These are phyloP conservation scores for Naegleria fowleri DNA, from an alignment of 208 protist species.

Conservation along the genomic window DNA sequence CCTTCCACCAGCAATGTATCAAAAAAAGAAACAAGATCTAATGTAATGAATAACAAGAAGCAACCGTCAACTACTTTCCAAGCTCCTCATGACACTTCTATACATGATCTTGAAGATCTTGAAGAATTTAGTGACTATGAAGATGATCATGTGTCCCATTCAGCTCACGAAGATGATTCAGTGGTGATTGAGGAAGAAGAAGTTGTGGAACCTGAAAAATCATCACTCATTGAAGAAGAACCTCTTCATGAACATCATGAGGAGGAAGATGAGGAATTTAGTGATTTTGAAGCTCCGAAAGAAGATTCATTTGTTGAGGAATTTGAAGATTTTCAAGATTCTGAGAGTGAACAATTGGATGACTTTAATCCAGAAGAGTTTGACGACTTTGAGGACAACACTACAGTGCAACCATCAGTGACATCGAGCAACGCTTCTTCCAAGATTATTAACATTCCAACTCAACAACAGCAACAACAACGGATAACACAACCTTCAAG, in stretches of 20 bases:
- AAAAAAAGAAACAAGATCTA: background rate
- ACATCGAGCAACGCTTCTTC: background rate
- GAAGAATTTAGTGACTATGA: background rate
- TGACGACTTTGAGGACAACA: background rate
- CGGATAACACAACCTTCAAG: background rate
- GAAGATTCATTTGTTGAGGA: background rate
- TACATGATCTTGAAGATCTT: background rate
- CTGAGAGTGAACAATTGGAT: background rate
- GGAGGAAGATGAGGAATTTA: background rate
- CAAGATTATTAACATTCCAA: background rate
- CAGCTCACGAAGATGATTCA: background rate
- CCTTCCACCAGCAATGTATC: background rate
- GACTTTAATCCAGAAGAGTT: background rate
- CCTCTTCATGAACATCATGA: background rate
- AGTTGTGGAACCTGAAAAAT: too few relatives aligned
- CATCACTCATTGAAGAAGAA: too few relatives aligned
- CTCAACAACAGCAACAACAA: background rate
- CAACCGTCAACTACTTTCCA: background rate
- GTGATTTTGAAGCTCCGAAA: background rate
- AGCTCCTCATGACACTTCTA: background rate
- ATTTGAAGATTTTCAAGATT: background rate
- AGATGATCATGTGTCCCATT: background rate
- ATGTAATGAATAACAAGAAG: background rate
- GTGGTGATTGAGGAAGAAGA: too few relatives aligned
- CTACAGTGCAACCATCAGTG: background rate